Evolutionary conservation across 2,329 filamentous ascomycete genomes (phyloP), one percentile per base, ranked within the genome.

Genomic region (Leptographium radiaticola): DNA sequence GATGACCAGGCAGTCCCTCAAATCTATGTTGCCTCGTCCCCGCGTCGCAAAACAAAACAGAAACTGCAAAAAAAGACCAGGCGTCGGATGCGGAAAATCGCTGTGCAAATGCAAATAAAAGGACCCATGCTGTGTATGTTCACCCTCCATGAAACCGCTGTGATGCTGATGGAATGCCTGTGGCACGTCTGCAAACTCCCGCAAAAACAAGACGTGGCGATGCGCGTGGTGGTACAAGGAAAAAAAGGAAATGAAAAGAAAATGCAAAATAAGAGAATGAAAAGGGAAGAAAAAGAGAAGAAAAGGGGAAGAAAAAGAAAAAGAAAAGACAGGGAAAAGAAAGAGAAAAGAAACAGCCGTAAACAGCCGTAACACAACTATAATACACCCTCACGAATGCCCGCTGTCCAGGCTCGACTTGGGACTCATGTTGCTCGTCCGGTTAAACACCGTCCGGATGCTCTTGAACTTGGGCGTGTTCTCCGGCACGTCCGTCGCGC

Each of bases 391-490:
- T 56, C 53, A 62, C 15, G 59, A 57, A 25, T 55, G 57, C 45
- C 62, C 59, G 42, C 63, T 65, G 50, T 69, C 76, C 55, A 71
- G 68, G 64, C 71, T 77, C 33, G 71, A 69, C 65, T 75, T 70
- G 40, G 75, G 75, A 61, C 73, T 80, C 56, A 69, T 72, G 61
- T 71, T 75, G 49, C 68, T 66, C 44, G 68, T 65, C 47, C 79
- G 75, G 59, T 72, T 75, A 64, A 81, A 82, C 31, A 83, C 77
- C 16, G 58, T 58, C n/a, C 58, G 58, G 54, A 60, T 59, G 52
- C 72, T 72, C 62, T 79, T 80, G 58, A 82, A 69, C 61, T 79
- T 80, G 64, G 72, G 72, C 53, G 71, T 70, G 48, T 74, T 71
- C 56, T 71, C 70, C 10, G 52, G 45, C 58, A 55, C 53, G 18